phyloP scores from a whole-genome alignment of 2,329 filamentous ascomycete species.

The Hypoxylon sp. region DNA sequence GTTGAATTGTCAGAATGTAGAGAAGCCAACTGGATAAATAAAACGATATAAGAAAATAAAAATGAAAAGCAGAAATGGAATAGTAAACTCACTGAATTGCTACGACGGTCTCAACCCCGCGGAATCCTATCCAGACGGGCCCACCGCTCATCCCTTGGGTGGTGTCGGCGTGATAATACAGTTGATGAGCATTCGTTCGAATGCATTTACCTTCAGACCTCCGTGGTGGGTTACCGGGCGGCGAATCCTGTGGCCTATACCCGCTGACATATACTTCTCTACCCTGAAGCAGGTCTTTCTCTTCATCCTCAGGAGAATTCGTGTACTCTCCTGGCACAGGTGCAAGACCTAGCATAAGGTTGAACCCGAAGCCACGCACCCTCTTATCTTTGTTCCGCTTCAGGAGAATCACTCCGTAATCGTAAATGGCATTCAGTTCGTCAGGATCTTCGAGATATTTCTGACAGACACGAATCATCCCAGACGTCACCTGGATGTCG shows the following conservation, averaged over 20 bases:
- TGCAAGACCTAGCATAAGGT: slow-evolving; percentile 29
- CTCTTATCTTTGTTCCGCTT: slow-evolving; percentile 6
- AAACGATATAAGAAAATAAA: not conserved
- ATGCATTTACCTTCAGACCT: slow-evolving; percentile 30
- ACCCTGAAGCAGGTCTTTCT: slow-evolving; percentile 21
- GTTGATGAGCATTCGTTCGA: not conserved
- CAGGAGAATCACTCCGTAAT: slow-evolving; percentile 34
- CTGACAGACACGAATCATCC: slow-evolving; percentile 30
- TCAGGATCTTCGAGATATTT: slow-evolving; percentile 29
- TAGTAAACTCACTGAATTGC: slow-evolving; percentile 32
- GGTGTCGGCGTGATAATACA: slow-evolving; percentile 30
- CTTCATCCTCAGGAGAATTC: not conserved
- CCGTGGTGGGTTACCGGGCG: slow-evolving; percentile 3
- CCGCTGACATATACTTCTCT: slow-evolving; percentile 28
- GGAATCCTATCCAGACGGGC: slow-evolving; percentile 33
- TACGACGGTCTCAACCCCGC: slow-evolving; percentile 32
- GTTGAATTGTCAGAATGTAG: slow-evolving; percentile 2
- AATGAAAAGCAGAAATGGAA: not conserved
- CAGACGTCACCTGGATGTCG: slow-evolving; percentile 23
- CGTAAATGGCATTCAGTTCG: slow-evolving; percentile 28
- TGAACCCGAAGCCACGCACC: slow-evolving; percentile 35
- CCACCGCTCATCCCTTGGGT: slow-evolving; percentile 32
- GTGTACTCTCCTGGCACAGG: not conserved
- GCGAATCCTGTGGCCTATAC: slow-evolving; percentile 20
- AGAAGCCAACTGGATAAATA: not conserved